Percentiles rank a stretch among this genome's conserved stretches.
Conservation (phyloP, 78 protist genomes). For the Planoprotostelium fungivorum region DNA sequence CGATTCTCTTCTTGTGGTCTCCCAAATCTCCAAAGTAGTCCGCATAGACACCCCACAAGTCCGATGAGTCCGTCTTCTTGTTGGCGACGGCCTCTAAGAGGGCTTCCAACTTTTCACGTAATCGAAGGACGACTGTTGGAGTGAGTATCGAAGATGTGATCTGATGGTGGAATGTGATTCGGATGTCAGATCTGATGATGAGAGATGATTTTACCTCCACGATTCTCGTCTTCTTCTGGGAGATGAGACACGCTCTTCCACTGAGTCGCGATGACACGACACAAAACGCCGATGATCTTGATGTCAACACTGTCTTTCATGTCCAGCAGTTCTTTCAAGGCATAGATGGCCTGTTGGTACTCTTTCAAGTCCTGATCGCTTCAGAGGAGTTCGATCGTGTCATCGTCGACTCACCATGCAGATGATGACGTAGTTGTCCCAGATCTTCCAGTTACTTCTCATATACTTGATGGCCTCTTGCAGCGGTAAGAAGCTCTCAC, state of each 20-base stretch:
- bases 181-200: slow-evolving; percentile 3
- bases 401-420: slow-evolving; percentile 8
- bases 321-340: slow-evolving; percentile 22
- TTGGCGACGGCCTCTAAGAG: slow-evolving; percentile 31
- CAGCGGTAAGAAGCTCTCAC: slow-evolving; percentile 32
- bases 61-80: slow-evolving; percentile 24
- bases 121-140: slow-evolving; percentile 11
- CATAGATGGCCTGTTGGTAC: slow-evolving; percentile 17
- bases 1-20: slow-evolving; percentile 32
- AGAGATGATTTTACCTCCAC: background rate
- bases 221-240: background rate
- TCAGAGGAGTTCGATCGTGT: background rate
- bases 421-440: slow-evolving; percentile 69
- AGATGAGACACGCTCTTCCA: background rate
- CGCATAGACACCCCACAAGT: slow-evolving; percentile 40
- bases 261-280: background rate
- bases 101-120: slow-evolving; percentile 7
- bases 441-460: slow-evolving; percentile 72
- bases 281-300: background rate
- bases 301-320: slow-evolving; percentile 19
- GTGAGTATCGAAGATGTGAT: slow-evolving; percentile 13
- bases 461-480: slow-evolving; percentile 45
- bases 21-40: slow-evolving; percentile 28
- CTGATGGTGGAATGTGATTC: background rate
- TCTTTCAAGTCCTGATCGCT: slow-evolving; percentile 3